These are phyloP conservation scores for Guadua angustifolia DNA, from an alignment of 176 grass and related monocot genomes.

Conservation along the genomic window DNA sequence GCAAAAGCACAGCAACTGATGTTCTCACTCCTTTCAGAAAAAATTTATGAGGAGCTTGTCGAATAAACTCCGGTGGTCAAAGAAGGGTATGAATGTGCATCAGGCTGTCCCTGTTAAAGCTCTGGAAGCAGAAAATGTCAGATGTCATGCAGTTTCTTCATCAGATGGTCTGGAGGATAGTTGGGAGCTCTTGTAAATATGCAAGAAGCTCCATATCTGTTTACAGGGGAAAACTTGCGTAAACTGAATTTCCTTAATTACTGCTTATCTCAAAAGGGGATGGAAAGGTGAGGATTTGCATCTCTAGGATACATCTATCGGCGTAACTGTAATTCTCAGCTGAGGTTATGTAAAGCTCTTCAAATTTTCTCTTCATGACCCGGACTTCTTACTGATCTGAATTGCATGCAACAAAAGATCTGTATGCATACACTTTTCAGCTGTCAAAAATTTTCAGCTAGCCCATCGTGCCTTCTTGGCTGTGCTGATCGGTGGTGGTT, in stretches of 20 bases:
- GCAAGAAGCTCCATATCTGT: neutral
- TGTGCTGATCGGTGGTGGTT: neutral
- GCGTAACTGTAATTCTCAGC: constrained; percentile 40
- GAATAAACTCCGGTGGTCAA: constrained; percentile 44
- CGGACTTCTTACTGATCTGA: neutral
- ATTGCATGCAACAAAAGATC: neutral
- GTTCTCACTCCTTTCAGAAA: constrained; percentile 40
- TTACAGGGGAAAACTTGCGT: neutral
- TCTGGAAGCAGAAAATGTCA: neutral
- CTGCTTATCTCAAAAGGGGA: neutral
- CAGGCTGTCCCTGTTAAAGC: constrained; percentile 1
- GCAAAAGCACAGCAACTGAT: constrained; percentile 20
- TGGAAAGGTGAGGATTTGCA: constrained; percentile 11
- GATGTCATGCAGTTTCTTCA: constrained; percentile 19
- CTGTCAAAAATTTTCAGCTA: neutral
- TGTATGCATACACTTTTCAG: neutral
- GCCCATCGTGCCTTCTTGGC: neutral
- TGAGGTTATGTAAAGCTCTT: constrained; percentile 33
- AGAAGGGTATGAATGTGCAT: constrained; percentile 16
- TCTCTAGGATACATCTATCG: neutral
- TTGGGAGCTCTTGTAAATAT: constrained; percentile 54
- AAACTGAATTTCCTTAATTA: neutral
- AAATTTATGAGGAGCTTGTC: constrained; percentile 38
- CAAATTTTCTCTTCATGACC: neutral
- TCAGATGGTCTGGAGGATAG: constrained; percentile 33